Percentiles rank a stretch among this genome's conserved stretches.
Conservation (phyloP, 768 basidiomycete genomes). For the Leccinum uliginosum region DNA sequence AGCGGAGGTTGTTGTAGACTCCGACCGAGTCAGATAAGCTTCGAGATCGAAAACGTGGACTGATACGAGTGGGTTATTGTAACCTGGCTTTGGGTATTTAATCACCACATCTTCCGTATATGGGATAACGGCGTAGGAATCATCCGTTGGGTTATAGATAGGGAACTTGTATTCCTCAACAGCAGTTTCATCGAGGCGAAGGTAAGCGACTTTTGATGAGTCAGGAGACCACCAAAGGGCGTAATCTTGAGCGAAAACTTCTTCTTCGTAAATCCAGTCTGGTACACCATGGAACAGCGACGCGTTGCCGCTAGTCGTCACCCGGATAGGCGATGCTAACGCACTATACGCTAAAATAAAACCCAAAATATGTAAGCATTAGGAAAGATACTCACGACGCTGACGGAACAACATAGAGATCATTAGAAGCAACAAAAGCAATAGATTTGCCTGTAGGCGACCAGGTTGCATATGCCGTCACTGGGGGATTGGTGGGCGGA, state of each 20-base stretch:
- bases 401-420: slow-evolving; percentile 78
- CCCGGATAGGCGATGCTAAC: slow-evolving; percentile 52
- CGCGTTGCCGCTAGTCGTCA: slow-evolving; percentile 77
- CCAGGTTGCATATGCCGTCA: slow-evolving; percentile 81
- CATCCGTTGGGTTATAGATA: slow-evolving; percentile 81
- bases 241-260: slow-evolving; percentile 67
- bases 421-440: slow-evolving; percentile 82
- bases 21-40: slow-evolving; percentile 40
- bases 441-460: slow-evolving; percentile 78
- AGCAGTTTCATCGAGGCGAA: slow-evolving; percentile 80
- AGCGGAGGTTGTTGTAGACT: slow-evolving; percentile 25
- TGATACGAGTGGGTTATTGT: slow-evolving; percentile 80
- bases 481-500: slow-evolving; percentile 63
- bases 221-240: slow-evolving; percentile 91
- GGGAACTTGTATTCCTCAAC: slow-evolving; percentile 88
- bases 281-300: slow-evolving; percentile 92
- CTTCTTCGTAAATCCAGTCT: slow-evolving; percentile 98
- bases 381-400: slow-evolving; percentile 46
- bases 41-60: slow-evolving; percentile 79
- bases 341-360: slow-evolving; percentile 25
- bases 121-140: slow-evolving; percentile 67
- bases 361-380: background rate
- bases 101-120: slow-evolving; percentile 66
- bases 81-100: slow-evolving; percentile 87
- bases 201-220: slow-evolving; percentile 63